A percentile compares a stretch with the other conserved stretches of the same genome.
phyloP scores from a whole-genome alignment of 345 rosid genomes.

The Pistacia integerrima region DNA sequence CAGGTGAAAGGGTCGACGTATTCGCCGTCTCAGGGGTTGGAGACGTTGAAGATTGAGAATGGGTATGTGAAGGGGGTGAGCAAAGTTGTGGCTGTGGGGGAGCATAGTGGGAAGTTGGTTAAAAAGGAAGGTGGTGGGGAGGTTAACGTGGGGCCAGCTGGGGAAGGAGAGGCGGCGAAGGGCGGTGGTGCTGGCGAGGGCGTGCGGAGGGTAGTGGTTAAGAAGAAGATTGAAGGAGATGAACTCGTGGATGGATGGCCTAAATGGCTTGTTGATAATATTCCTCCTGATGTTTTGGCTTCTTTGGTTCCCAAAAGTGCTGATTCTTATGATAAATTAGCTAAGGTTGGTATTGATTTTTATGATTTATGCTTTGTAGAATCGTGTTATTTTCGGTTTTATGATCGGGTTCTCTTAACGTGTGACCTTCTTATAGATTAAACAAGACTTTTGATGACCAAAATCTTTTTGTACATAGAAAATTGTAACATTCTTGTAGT shows the following conservation, averaged over 20 bases:
- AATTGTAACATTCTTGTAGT: too few relatives aligned
- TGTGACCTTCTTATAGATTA: too few relatives aligned
- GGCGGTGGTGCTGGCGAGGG: constrained; percentile 13
- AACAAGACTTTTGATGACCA: too few relatives aligned
- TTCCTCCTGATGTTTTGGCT: constrained; percentile 48
- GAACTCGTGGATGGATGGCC: constrained; percentile 71
- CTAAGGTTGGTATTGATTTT: constrained; percentile 43
- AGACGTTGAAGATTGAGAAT: constrained; percentile 28
- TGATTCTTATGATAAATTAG: constrained; percentile 70
- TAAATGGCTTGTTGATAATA: constrained; percentile 71
- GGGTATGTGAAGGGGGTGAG: constrained; percentile 29
- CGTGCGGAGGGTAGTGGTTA: constrained; percentile 17
- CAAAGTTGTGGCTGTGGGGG: constrained; percentile 5
- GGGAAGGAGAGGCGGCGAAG: constrained; percentile 16
- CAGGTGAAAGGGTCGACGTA: constrained; percentile 22
- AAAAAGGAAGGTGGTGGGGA: constrained; percentile 9
- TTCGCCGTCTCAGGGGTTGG: constrained; percentile 28
- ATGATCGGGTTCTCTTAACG: too few relatives aligned
- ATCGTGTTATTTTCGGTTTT: background rate
- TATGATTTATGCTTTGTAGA: background rate
- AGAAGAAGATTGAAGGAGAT: constrained; percentile 48
- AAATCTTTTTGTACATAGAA: too few relatives aligned
- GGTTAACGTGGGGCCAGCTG: background rate
- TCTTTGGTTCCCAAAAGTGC: constrained; percentile 60
- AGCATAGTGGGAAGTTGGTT: constrained; percentile 18